These are phyloP conservation scores for Lentinus brumalis DNA, from an alignment of 768 basidiomycete genomes.

Conservation along the genomic window DNA sequence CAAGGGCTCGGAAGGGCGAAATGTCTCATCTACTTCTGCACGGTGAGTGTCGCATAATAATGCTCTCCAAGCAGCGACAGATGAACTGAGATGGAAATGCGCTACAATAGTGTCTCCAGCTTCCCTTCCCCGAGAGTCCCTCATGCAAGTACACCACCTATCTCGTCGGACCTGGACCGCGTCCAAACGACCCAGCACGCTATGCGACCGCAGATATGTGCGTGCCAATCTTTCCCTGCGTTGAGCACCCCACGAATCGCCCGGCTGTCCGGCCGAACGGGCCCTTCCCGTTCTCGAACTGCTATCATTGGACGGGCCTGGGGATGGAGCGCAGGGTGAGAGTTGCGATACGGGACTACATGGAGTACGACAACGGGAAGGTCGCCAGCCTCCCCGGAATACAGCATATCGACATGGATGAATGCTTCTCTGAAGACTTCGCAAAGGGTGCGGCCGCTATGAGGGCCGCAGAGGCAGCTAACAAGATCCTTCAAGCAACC, in stretches of 20 bases:
- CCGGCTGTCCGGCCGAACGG: neutral
- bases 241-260: neutral
- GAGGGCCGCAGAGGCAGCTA: neutral
- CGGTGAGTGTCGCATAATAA: neutral
- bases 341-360: neutral
- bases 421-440: neutral
- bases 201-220: neutral
- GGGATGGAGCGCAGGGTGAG: neutral
- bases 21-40: neutral
- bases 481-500: neutral
- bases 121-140: neutral
- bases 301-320: slow-evolving; percentile 7
- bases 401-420: slow-evolving; percentile 1
- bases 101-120: neutral
- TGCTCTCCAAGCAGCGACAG: too few relatives aligned
- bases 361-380: neutral
- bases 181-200: neutral
- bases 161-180: neutral
- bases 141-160: neutral
- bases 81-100: too few relatives aligned
- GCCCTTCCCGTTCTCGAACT: slow-evolving; percentile 6
- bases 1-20: neutral
- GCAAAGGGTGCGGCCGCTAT: neutral
- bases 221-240: slow-evolving; percentile 5
- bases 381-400: neutral